A percentile compares a stretch with the other conserved stretches of the same genome.
Conservation (phyloP, 352 stramenopile genomes). For the Phytopythium aichiense region DNA sequence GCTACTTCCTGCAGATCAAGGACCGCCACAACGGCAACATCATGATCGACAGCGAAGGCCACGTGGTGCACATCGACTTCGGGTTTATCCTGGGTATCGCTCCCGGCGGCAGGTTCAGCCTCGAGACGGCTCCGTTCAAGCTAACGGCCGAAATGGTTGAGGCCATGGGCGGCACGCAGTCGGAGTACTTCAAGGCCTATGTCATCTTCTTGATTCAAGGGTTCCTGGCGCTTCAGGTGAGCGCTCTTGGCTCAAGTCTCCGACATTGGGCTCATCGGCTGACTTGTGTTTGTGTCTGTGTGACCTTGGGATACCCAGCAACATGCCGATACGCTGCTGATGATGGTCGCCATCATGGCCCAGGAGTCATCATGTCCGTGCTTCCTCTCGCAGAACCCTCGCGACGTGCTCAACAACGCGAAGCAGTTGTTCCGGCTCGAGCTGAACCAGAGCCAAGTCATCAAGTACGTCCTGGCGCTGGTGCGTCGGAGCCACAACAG, state of each 20-base stretch:
- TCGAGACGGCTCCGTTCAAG: conserved; percentile 99
- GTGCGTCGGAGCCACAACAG: conserved; percentile 89
- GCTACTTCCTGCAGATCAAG: conserved; percentile 98
- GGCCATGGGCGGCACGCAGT: conserved; percentile 92
- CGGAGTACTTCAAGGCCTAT: conserved; percentile 94
- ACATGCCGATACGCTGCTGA: conserved; percentile 92
- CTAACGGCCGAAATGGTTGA: conserved; percentile 98
- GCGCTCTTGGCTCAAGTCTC: conserved; percentile 1
- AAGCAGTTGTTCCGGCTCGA: conserved; percentile 80
- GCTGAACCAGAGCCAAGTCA: conserved; percentile 80
- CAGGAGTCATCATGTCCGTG: conserved; percentile 95
- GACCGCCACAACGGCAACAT: conserved; percentile 99
- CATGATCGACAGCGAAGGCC: conserved; percentile 96
- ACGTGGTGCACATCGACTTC: conserved; percentile 99
- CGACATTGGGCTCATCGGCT: background rate
- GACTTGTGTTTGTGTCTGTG: conserved; percentile 4
- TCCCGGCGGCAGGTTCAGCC: conserved; percentile 90
- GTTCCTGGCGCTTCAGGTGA: conserved; percentile 94
- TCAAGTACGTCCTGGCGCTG: conserved; percentile 88
- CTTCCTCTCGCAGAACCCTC: conserved; percentile 86
- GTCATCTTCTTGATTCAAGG: conserved; percentile 97
- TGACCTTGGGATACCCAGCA: conserved; percentile 23
- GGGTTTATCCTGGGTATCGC: conserved; percentile 98
- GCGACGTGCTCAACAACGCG: conserved; percentile 69
- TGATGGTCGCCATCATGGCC: conserved; percentile 97